A percentile compares a stretch with the other conserved stretches of the same genome.
Evolutionary conservation across 805 yeast genomes (phyloP).

Genomic region (Candida golubevii): DNA sequence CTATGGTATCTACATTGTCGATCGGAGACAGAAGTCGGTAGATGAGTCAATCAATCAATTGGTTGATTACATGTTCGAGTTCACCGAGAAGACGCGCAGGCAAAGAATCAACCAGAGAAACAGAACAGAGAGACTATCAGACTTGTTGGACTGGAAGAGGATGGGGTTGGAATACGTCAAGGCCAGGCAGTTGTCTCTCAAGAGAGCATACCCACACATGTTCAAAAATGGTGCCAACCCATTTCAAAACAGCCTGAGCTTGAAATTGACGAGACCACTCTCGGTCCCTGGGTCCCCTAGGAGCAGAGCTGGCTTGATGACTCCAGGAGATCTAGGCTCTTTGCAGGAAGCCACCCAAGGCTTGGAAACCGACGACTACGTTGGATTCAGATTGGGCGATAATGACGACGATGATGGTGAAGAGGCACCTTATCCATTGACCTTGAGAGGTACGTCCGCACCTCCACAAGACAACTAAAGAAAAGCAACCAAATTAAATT

Average conservation of each 20-base stretch:
- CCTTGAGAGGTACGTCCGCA: slow-evolving; percentile 47
- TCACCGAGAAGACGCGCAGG: slow-evolving; percentile 84
- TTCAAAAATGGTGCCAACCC: slow-evolving; percentile 53
- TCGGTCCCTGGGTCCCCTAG: slow-evolving; percentile 98
- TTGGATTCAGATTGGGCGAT: slow-evolving; percentile 48
- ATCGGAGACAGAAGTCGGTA: slow-evolving; percentile 85
- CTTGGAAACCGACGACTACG: slow-evolving; percentile 71
- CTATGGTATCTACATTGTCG: slow-evolving; percentile 96
- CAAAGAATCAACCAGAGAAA: slow-evolving; percentile 97
- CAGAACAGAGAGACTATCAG: slow-evolving; percentile 91
- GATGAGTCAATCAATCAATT: slow-evolving; percentile 92
- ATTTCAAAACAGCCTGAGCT: slow-evolving; percentile 40
- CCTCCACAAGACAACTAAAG: slow-evolving; percentile 30
- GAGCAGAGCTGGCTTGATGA: slow-evolving; percentile 71
- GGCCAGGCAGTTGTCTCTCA: slow-evolving; percentile 87
- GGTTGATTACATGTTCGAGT: slow-evolving; percentile 84
- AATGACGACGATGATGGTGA: slow-evolving; percentile 39
- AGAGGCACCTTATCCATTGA: slow-evolving; percentile 39
- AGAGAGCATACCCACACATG: slow-evolving; percentile 89
- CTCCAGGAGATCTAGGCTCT: slow-evolving; percentile 98
- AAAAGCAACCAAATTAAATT: too few relatives aligned
- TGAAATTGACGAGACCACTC: slow-evolving; percentile 84
- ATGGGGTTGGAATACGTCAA: slow-evolving; percentile 96
- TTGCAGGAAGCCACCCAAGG: slow-evolving; percentile 82
- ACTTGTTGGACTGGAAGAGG: slow-evolving; percentile 93